Evolutionary conservation across 306 rosid genomes (phyloP), one percentile per base, ranked within the genome.

Genomic region (Amphicarpaea edgeworthii): DNA sequence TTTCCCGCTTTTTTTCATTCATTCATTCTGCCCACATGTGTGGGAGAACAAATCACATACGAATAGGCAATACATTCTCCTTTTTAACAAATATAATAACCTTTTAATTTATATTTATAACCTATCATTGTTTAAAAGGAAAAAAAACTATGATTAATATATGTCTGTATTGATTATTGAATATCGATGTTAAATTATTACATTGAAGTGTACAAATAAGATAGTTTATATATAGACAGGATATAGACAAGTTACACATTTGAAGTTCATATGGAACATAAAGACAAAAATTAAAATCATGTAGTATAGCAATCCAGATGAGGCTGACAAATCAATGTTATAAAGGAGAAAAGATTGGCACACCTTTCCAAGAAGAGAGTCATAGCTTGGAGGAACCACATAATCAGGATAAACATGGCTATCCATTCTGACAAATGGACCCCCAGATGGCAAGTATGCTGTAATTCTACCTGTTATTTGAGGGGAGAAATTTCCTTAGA

Each of bases 391-490:
- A 79, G 99, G 99, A 85, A 95, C 99, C 34, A 95, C 97, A 64
- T 95, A 95, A 89, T 87, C 97, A 74, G 97, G 93, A 82, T 95
- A 92, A 71, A 95, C 86, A 83, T 95, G 97, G 78, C 99, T 95
- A 83, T 95, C 99, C 99, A 95, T 95, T 86, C 99, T 88, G 51
- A 95, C 99, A 86, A 95, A 95, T 70, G 99, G 99, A 21, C 99
- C 99, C 72, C 99, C 97, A 57, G 99, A 86, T 7, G 99, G 99
- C 85, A 95, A 75, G 86, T 95, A 92, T 40, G 97, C 89, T 59
- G 97, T 92, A 82, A 95, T 95, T 88, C 92, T 95, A 78, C 99
- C 99, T 95, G 93, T 83, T 51, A 75, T 77, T 79, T 42, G 79
- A 75, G 70, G 61, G 37, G 64, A 59, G 51, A 51, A 83, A 70